Conservation (phyloP, 352 stramenopile genomes). For the Globisporangium nodosum region DNA sequence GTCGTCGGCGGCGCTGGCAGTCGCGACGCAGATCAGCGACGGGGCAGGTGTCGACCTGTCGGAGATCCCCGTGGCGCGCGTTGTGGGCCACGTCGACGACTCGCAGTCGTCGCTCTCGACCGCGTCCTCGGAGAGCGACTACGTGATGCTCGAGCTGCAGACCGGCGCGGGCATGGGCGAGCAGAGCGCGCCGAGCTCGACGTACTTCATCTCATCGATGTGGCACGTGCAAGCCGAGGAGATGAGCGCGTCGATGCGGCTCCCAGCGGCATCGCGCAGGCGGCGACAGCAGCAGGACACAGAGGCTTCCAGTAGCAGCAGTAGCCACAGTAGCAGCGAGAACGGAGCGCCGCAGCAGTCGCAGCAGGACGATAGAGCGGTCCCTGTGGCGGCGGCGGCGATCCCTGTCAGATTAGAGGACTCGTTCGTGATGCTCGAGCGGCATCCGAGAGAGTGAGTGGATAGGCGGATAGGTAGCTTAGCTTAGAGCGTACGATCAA, state of each 20-base stretch:
- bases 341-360: background rate
- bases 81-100: conserved; percentile 31
- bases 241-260: conserved; percentile 62
- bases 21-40: conserved; percentile 29
- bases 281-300: conserved; percentile 7
- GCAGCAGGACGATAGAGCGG: conserved; percentile 8
- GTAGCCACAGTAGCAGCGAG: conserved; percentile 10
- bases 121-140: conserved; percentile 39
- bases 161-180: conserved; percentile 50
- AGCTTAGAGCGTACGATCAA: background rate
- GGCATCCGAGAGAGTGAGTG: conserved; percentile 10
- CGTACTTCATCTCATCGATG: conserved; percentile 77
- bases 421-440: conserved; percentile 73
- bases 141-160: conserved; percentile 80
- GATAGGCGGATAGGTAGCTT: conserved; percentile 1
- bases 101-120: conserved; percentile 6
- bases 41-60: conserved; percentile 9
- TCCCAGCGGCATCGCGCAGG: conserved; percentile 13
- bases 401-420: conserved; percentile 33
- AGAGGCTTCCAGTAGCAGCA: background rate
- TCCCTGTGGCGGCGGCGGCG: background rate
- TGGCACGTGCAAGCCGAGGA: conserved; percentile 78
- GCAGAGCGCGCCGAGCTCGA: conserved; percentile 30
- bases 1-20: background rate
- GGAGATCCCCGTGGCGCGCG: conserved; percentile 47